These are phyloP conservation scores for Agastache rugosa DNA, from an alignment of 257 asterid species.

Conservation along the genomic window DNA sequence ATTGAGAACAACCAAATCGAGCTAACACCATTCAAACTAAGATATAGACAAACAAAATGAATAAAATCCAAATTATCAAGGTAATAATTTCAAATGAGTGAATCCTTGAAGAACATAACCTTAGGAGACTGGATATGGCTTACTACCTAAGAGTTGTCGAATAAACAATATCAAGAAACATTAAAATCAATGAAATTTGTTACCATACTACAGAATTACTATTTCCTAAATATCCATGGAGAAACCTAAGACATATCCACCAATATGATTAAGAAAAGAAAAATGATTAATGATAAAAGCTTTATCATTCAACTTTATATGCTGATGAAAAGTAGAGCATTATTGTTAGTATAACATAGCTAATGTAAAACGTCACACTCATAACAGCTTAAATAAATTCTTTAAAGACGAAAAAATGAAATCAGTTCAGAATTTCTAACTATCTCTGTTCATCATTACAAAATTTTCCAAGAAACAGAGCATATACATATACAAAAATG, in stretches of 20 bases:
- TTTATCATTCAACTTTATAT: neutral
- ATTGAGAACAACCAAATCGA: neutral
- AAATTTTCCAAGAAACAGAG: constrained; percentile 5
- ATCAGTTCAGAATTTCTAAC: neutral
- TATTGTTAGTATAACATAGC: neutral
- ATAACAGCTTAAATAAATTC: neutral
- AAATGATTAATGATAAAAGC: neutral
- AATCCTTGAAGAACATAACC: neutral
- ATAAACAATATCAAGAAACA: constrained; percentile 13
- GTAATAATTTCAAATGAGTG: neutral
- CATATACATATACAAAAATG: constrained; percentile 1
- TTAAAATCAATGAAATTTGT: neutral
- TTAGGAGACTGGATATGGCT: neutral
- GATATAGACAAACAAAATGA: constrained; percentile 1
- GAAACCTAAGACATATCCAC: constrained; percentile 1
- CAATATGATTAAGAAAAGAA: neutral
- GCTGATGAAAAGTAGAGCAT: too few relatives aligned
- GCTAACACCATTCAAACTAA: constrained; percentile 15
- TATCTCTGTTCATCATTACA: constrained; percentile 9
- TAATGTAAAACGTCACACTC: constrained; percentile 10
- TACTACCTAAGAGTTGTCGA: neutral
- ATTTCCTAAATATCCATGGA: too few relatives aligned
- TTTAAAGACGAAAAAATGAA: neutral
- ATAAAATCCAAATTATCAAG: neutral
- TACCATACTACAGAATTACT: neutral